Base-by-base conservation (phyloP, 495 filamentous ascomycete species). In the Thermothielavioides terrestris region DNA sequence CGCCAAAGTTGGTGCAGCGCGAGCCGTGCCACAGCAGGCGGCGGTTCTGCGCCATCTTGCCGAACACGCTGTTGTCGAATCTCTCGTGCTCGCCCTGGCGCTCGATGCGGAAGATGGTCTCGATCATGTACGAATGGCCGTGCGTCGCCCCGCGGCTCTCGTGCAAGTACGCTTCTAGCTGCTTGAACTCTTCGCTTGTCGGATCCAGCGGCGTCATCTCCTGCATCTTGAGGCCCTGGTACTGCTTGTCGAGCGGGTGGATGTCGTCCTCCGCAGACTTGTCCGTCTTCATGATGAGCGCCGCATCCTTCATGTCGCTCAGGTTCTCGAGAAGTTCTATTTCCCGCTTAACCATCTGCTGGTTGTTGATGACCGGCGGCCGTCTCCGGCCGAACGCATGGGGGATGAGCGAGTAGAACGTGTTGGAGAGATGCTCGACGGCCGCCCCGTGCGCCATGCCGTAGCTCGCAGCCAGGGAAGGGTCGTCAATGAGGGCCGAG, bases 11-110 rank as follows among this genome's bases (percentile, higher is more conserved):
- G 35, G 85, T 89, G 22, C 74, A 73, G 15, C 86, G 79, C 17
- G 80, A 84, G 7, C 87, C 88, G 59, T 94, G 89, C 89, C 89
- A 95, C 3, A 95, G 74, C 9, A 94, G 79, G 20, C 83, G 78
- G 25, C 83, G 78, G 55, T 89, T 75, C 43, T 56, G 52, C 14
- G 54, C 41, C 22, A 58, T 52, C 36, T 71, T 58, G 23, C 71
- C 39, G 54, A 66, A 83, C 0, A 59, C 37, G 4, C 74, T 78
- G n/a, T 75, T 65, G 2, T 76, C 61, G 62, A 89, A 88, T 3
- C 85, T 80, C 0, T 82, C 79, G 14, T 67, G 60, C 64, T 94
- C 89, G 35, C 85, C 85, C n/a, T 76, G 53, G 6, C 88, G 82
- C 49, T 86, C 80, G 39, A 94, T 83, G 10, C 88, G 81, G 71